phyloP scores from a whole-genome alignment of 2,329 filamentous ascomycete species.

The Neofusicoccum parvum region DNA sequence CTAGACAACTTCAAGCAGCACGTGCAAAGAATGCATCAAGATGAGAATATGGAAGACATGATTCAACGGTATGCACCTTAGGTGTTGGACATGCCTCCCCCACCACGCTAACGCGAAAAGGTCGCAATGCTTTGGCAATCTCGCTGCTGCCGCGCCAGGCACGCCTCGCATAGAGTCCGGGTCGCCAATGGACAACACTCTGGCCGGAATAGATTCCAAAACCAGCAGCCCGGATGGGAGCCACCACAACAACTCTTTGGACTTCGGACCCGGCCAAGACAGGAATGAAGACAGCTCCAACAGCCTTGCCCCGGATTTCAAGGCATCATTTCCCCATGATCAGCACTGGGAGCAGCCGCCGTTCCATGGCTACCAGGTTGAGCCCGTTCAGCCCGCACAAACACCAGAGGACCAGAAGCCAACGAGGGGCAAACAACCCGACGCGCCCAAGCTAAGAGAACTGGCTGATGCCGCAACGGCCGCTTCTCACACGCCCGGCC shows the following conservation, averaged over 20 bases:
- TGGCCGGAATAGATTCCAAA: constrained; percentile 34
- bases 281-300: neutral
- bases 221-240: neutral
- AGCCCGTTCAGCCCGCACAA: no score
- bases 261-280: neutral
- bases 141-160: constrained; percentile 9
- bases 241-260: neutral
- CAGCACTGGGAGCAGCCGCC: neutral
- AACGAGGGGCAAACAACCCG: neutral
- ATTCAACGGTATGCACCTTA: constrained; percentile 47
- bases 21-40: constrained; percentile 66
- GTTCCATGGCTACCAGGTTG: neutral
- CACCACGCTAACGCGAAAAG: constrained; percentile 24
- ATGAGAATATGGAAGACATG: constrained; percentile 48
- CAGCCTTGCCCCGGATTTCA: neutral
- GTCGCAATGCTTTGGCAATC: constrained; percentile 24
- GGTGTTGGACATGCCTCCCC: neutral
- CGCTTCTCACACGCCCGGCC: neutral
- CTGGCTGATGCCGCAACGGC: constrained; percentile 8
- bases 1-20: constrained; percentile 87
- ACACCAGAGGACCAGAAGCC: neutral
- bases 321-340: neutral
- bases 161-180: constrained; percentile 23
- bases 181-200: constrained; percentile 33
- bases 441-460: neutral